Evolutionary conservation across 1,284 basidiomycete species (phyloP), one percentile per base, ranked within the genome.

Genomic region (Malassezia dermatis): DNA sequence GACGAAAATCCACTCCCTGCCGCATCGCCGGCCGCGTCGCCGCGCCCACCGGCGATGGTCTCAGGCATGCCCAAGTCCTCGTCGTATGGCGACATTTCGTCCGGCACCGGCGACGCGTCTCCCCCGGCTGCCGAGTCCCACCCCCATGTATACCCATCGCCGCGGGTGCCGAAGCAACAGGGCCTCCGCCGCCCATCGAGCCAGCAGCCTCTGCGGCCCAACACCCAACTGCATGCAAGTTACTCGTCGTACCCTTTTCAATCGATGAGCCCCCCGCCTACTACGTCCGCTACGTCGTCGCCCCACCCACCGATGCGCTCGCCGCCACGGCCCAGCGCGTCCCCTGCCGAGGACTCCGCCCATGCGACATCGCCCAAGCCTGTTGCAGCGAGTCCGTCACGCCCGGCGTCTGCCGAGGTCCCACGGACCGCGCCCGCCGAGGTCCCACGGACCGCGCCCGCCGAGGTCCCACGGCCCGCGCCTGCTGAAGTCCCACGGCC

Each of bases 221-320:
- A 15, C 30, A 7, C 17, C 23, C 28, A 26, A 1, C 30, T 26
- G 15, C 46, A 35, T 11, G 15, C 32, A 5, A 24, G 23, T 19
- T 19, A 39, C 19, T 39, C 37, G 21, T 12, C 46, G 28, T 24
- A 45, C 13, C 28, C 17, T 2, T 30, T 15, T 31, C 32, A 27
- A 11, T 8, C 32, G 27, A 17, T 30, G 50, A 21, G 17, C 10
- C 23, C 12, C 15, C 53, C 21, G 39, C 50, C 39, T 31, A 50
- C 1, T 47, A 31, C 7, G 39, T 44, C 15, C 45, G 61, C 30
- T 42, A 51, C 12, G 49, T 53, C 19, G 53, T 53, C 26, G 53
- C 48, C 12, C 48, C 37, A 8, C 15, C 5, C 37, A 8, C 37
- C 37, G 8, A 12, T 21, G 8, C 37, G 17, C 19, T 39, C 37